Percentiles rank a stretch among this genome's conserved stretches.
Evolutionary conservation across 2,329 filamentous ascomycete species (phyloP).

Genomic region (Sclerotiophoma versabilis): DNA sequence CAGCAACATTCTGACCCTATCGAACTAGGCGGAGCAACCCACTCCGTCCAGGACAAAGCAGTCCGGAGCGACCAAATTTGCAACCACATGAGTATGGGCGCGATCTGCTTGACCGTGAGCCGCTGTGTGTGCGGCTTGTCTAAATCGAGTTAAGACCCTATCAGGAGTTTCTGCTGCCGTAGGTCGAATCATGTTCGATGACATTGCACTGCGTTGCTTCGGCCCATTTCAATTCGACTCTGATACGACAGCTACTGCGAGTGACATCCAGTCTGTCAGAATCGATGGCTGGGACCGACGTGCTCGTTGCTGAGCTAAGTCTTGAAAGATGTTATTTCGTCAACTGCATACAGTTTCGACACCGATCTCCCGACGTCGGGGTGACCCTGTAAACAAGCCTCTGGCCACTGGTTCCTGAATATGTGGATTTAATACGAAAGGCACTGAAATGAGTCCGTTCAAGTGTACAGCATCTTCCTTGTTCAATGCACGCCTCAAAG

Average conservation of each 20-base stretch:
- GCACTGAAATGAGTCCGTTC: neutral
- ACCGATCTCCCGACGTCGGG: neutral
- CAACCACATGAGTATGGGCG: neutral
- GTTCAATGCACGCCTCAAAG: neutral
- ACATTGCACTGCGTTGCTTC: conserved; percentile 36
- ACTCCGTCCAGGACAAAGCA: conserved; percentile 23
- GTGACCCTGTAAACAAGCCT: neutral
- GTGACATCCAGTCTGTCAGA: conserved; percentile 20
- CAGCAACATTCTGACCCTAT: conserved; percentile 3
- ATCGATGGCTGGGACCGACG: neutral
- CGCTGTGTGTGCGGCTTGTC: neutral
- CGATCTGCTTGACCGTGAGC: neutral
- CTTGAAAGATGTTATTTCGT: neutral
- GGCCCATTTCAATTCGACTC: conserved; percentile 29
- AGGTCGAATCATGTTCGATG: conserved; percentile 32
- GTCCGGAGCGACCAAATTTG: neutral
- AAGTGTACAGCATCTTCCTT: conserved; percentile 1
- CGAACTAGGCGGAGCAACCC: conserved; percentile 32
- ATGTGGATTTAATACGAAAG: neutral
- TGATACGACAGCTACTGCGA: conserved; percentile 33
- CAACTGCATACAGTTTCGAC: neutral
- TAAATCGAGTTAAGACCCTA: conserved; percentile 26
- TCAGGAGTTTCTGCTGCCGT: conserved; percentile 27
- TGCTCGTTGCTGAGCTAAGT: conserved; percentile 4
- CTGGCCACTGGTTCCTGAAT: neutral